Conservation (phyloP, 768 basidiomycete genomes). For the Tricholoma saponaceum region DNA sequence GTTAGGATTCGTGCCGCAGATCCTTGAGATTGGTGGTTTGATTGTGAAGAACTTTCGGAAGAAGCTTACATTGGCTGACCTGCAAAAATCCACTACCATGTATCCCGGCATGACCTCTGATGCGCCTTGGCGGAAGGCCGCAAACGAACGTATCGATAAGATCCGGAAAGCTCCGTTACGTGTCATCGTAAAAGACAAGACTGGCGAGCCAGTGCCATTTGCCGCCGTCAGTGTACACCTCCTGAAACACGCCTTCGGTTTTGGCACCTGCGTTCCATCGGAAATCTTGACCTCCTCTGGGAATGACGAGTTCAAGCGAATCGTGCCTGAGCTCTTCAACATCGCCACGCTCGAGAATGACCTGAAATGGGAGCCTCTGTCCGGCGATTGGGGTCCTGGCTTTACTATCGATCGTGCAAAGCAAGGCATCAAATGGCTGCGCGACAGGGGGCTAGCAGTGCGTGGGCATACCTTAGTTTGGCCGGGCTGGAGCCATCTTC, state of each 20-base stretch:
- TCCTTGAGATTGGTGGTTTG: no score
- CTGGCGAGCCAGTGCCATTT: not conserved
- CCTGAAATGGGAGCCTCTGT: not conserved
- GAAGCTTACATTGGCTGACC: no score
- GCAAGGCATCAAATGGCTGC: not conserved
- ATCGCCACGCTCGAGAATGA: not conserved
- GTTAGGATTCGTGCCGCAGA: no score
- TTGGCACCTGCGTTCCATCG: not conserved
- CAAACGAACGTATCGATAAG: not conserved
- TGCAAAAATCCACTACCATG: not conserved
- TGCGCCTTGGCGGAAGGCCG: not conserved
- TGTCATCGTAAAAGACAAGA: not conserved
- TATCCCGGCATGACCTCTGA: not conserved
- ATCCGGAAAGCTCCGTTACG: not conserved
- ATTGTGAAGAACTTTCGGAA: no score
- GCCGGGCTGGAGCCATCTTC: not conserved
- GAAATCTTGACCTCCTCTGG: not conserved
- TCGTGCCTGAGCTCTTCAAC: not conserved
- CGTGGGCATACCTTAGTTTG: not conserved
- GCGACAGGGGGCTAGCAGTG: not conserved
- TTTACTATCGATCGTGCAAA: not conserved
- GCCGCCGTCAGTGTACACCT: not conserved
- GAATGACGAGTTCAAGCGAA: not conserved
- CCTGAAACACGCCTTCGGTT: not conserved
- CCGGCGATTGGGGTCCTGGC: not conserved